Base-by-base conservation (phyloP, 129 eudicot genomes). In the Escallonia rubra region DNA sequence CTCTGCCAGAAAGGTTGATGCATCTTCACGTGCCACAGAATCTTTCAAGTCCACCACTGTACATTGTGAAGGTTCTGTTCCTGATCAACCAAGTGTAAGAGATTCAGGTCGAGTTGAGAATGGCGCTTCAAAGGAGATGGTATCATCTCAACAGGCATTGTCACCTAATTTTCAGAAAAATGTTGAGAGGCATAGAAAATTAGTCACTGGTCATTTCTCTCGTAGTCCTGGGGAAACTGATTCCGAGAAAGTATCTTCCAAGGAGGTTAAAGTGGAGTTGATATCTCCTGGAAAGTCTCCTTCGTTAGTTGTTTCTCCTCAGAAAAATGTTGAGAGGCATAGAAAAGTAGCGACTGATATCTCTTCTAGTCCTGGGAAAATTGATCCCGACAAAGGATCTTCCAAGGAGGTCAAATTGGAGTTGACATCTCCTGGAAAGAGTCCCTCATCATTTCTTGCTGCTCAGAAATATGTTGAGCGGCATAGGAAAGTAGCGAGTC, bases 201-300 rank as follows among this genome's bases (percentile, higher is more conserved):
- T 61, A 41, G 40, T 68, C 34, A 62, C 51, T 12, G 59, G 53
- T 59, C 54, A 23, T 34, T 57, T 53, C 39, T 55, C 66, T 53
- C 57, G 47, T 48, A 81, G 78, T 67, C 83, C 83, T 55, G 70
- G 45, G 49, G 79, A 75, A 72, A 15, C 75, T n/a, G 85, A 72
- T 43, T 64, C 79, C 58, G 84, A 61, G 57, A 83, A 76, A 64
- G 57, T 68, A 69, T 48, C 82, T 40, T 44, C 82, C 39, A 76
- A 67, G 78, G 91, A 80, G 59, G 79, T 47, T 48, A 63, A 62
- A 46, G 70, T 64, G 59, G 72, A 39, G 62, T 41, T 76, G 14
- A 64, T 59, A 14, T 88, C 94, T 55, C 96, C 97, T 23, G 57
- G 47, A 60, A 77, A 46, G 79, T 85, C 97, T 60, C 86, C 95